Evolutionary conservation across 371 early-diverging fungal genomes (phyloP).

Genomic region (Apophysomyces sp.): DNA sequence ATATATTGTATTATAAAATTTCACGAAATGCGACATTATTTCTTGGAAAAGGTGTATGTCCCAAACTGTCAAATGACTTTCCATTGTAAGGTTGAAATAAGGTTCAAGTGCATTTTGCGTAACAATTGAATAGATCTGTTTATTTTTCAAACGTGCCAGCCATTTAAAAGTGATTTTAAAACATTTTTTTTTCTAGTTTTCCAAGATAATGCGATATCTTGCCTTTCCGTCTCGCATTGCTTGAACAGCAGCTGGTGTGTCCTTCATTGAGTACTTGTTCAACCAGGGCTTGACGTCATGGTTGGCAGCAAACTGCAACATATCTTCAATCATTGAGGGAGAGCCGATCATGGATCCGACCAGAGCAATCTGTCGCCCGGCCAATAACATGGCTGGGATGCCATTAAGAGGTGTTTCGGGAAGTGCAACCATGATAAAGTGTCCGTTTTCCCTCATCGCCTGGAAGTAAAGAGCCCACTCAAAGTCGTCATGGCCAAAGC

Average conservation of each 20-base stretch:
- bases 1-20: no score
- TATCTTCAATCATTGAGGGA: conserved; percentile 50
- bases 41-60: no score
- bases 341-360: conserved; percentile 73
- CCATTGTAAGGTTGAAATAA: no score
- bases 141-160: no score
- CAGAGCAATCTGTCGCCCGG: conserved; percentile 48
- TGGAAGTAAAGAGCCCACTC: conserved; percentile 41
- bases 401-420: conserved; percentile 50
- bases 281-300: conserved; percentile 66
- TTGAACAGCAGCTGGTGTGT: conserved; percentile 63
- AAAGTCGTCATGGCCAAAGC: conserved; percentile 27
- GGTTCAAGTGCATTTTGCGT: no score
- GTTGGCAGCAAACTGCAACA: conserved; percentile 71
- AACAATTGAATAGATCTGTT: no score
- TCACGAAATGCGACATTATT: no score
- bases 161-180: no score
- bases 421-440: conserved; percentile 58
- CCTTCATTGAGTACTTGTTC: conserved; percentile 58
- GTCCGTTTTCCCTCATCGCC: conserved; percentile 45
- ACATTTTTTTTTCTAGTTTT: conserved; percentile 40
- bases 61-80: no score
- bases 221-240: conserved; percentile 63
- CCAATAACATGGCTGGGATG: conserved; percentile 27
- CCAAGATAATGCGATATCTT: conserved; percentile 65